Evolutionary conservation across 768 basidiomycete species (phyloP).

Genomic region (Hydnomerulius pinastri): DNA sequence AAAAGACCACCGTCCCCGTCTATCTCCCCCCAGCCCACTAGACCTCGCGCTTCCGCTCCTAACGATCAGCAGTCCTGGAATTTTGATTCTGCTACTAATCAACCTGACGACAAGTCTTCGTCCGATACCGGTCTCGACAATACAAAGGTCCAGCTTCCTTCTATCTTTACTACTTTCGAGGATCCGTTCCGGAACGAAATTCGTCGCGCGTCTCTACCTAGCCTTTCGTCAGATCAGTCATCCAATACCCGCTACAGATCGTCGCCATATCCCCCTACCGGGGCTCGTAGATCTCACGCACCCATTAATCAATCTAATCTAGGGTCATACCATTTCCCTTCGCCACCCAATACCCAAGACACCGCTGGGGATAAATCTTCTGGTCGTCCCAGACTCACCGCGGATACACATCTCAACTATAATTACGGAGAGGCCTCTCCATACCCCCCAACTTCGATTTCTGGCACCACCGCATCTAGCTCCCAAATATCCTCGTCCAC

Average conservation of each 20-base stretch:
- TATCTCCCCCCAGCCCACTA: conserved; percentile 43
- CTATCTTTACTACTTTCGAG: conserved; percentile 71
- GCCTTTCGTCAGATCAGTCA: conserved; percentile 50
- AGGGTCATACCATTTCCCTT: conserved; percentile 60
- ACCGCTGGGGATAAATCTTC: conserved; percentile 38
- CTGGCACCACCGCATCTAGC: conserved; percentile 53
- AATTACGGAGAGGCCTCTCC: conserved; percentile 47
- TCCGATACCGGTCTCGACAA: conserved; percentile 44
- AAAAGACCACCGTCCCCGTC: conserved; percentile 63
- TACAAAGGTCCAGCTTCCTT: conserved; percentile 67
- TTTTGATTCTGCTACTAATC: conserved; percentile 19
- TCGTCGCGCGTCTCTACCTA: conserved; percentile 67
- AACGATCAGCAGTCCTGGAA: conserved; percentile 26
- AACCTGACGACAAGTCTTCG: conserved; percentile 40
- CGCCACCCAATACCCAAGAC: conserved; percentile 40
- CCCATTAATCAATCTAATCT: conserved; percentile 41
- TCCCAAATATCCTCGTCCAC: conserved; percentile 49
- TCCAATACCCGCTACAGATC: conserved; percentile 48
- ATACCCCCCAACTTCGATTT: conserved; percentile 50
- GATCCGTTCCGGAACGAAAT: conserved; percentile 55
- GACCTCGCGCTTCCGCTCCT: conserved; percentile 39
- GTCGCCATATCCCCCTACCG: conserved; percentile 56
- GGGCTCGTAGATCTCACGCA: conserved; percentile 49
- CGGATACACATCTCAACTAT: conserved; percentile 46
- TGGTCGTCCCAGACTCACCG: conserved; percentile 50